phyloP scores from a whole-genome alignment of 768 basidiomycete species.

The Kwoniella europaea region DNA sequence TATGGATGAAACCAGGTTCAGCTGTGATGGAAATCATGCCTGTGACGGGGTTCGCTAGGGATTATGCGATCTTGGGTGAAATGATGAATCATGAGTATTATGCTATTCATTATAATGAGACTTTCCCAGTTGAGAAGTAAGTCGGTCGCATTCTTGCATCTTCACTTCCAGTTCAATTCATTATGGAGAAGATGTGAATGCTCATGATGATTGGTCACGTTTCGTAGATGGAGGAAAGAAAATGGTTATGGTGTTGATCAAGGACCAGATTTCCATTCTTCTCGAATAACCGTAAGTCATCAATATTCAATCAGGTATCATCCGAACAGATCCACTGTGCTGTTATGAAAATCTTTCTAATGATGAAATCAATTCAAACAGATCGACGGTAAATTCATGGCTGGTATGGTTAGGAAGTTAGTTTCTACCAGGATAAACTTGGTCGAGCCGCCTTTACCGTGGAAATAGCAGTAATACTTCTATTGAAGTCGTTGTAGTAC shows the following conservation, averaged over 20 bases:
- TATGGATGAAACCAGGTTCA: constrained; percentile 36
- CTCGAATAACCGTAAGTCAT: constrained; percentile 21
- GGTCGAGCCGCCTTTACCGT: constrained; percentile 23
- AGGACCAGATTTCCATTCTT: constrained; percentile 27
- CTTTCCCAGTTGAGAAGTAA: constrained; percentile 29
- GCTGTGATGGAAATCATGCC: constrained; percentile 40
- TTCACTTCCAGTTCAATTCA: not conserved
- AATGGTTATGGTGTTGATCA: constrained; percentile 25
- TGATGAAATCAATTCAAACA: not conserved
- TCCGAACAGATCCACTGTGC: too few relatives aligned
- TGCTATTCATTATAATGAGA: constrained; percentile 29
- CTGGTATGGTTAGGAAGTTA: constrained; percentile 20
- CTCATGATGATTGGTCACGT: not conserved
- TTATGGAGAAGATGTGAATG: not conserved
- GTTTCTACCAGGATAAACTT: constrained; percentile 14
- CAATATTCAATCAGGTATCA: too few relatives aligned
- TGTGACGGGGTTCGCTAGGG: constrained; percentile 27
- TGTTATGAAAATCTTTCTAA: not conserved
- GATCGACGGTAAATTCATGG: constrained; percentile 29
- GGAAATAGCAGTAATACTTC: not conserved
- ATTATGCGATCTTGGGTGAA: constrained; percentile 29
- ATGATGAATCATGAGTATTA: constrained; percentile 37
- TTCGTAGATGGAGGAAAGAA: constrained; percentile 14
- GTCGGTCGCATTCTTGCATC: not conserved
- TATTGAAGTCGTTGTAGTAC: too few relatives aligned